A percentile compares a stretch with the other conserved stretches of the same genome.
These are phyloP conservation scores for Saccharomyces hybrid DNA, from an alignment of 1,139 yeast genomes.

Conservation along the genomic window DNA sequence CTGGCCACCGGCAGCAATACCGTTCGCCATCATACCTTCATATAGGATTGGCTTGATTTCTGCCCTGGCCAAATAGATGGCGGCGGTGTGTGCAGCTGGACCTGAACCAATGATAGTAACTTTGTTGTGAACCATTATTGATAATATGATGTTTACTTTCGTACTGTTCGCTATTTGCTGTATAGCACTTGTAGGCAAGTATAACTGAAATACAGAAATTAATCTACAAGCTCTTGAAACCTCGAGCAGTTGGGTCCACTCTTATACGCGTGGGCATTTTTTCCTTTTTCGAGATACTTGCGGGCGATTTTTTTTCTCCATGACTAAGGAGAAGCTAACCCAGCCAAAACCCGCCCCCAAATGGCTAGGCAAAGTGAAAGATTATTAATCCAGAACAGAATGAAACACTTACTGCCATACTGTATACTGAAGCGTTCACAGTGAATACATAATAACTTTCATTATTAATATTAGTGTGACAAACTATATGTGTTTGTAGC, in stretches of 20 bases:
- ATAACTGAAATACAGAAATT: background rate
- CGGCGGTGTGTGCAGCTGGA: constrained; percentile 99
- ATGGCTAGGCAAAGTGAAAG: background rate
- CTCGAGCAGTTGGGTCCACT: background rate
- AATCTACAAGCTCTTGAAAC: background rate
- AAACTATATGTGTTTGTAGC: background rate
- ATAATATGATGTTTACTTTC: background rate
- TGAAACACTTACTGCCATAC: background rate
- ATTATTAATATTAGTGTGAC: background rate
- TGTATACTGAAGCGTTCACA: background rate
- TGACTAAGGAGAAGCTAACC: background rate
- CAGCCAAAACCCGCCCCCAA: background rate
- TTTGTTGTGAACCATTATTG: constrained; percentile 72
- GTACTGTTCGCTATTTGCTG: background rate
- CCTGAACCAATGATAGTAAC: constrained; percentile 96
- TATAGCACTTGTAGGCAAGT: background rate
- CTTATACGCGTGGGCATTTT: background rate
- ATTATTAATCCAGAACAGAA: background rate
- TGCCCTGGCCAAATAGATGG: constrained; percentile 92
- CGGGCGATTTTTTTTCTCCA: background rate
- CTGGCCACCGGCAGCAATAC: constrained; percentile 98
- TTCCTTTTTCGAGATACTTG: background rate
- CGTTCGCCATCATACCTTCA: constrained; percentile 96
- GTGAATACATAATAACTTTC: background rate
- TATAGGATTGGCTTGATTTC: constrained; percentile 88